Evolutionary conservation across 345 rosid species (phyloP), one percentile per base, ranked within the genome.

Genomic region (Euclidium syriacum): DNA sequence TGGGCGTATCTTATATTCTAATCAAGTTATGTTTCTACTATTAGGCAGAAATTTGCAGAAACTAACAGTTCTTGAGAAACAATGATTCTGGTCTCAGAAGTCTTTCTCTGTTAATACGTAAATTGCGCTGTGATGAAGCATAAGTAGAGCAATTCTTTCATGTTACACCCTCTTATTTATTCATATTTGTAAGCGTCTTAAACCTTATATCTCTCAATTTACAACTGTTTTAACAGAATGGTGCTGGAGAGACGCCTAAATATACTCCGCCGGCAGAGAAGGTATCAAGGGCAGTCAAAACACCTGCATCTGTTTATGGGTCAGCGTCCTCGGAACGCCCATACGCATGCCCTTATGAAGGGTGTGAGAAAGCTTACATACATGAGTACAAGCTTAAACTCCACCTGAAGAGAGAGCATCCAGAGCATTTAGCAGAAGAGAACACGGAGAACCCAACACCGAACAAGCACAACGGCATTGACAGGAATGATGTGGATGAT

Each of bases 341-440:
- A 58, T 86, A 81, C 27, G 90, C 80, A 24, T 94, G 99, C 71
- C 99, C 97, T 4, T 94, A 85, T 22, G 90, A 90, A 27, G 91
- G 87, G 14, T 90, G 99, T 57, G 90, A 85, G 54, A 94, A 94
- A 77, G 90, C 96, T 25, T 94, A 90, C 78, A 94, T 87, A 59
- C 99, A 94, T 65, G 97, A 90, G 67, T 94, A 94, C 84, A 90
- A 94, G 82, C 96, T 90, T 51, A 94, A 87, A 74, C 97, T 90
- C 68, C 99, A 94, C 77, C 64, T 94, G 39, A 80, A 85, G 77
- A 85, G 95, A 50, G 96, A 90, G 72, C 99, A 94, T 84, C 97
- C 92, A 0, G 96, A 84, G 53, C 95, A 85, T 72, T 69, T 71
- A 65, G 54, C 67, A 1, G 97, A 94, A 41, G 96, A 90, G 71